A percentile compares a stretch with the other conserved stretches of the same genome.
Conservation (phyloP, 2,329 filamentous ascomycete genomes). For the Exophiala sideris region DNA sequence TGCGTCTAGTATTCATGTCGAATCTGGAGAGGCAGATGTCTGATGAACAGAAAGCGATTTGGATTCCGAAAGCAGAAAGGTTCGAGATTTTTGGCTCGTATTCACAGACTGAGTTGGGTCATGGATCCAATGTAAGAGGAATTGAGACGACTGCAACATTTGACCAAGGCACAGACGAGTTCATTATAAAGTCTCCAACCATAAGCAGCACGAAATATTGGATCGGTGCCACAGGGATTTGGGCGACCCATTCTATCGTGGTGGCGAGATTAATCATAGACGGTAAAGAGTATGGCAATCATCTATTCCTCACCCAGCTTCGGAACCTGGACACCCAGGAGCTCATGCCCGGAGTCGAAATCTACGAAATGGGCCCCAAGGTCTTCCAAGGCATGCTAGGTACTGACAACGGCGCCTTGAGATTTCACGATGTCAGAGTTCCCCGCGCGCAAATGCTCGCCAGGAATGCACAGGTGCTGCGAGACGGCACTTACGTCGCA, state of each 20-base stretch:
- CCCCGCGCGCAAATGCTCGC: slow-evolving; percentile 35
- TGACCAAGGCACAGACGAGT: slow-evolving; percentile 30
- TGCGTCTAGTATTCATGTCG: slow-evolving; percentile 25
- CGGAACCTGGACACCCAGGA: slow-evolving; percentile 30
- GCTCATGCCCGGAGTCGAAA: slow-evolving; percentile 30
- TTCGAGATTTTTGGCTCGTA: slow-evolving; percentile 33
- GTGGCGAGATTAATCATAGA: slow-evolving; percentile 32
- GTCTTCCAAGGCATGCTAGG: slow-evolving; percentile 27
- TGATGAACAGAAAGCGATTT: slow-evolving; percentile 28
- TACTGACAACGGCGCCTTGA: slow-evolving; percentile 36
- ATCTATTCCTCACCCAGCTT: slow-evolving; percentile 33
- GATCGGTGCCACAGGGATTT: slow-evolving; percentile 32
- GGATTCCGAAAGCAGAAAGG: slow-evolving; percentile 28
- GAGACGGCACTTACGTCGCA: slow-evolving; percentile 32
- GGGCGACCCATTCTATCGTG: slow-evolving; percentile 32
- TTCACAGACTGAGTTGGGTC: slow-evolving; percentile 34
- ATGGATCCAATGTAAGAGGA: slow-evolving; percentile 33
- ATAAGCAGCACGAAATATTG: slow-evolving; percentile 33
- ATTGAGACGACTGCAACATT: slow-evolving; percentile 36
- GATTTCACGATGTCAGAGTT: slow-evolving; percentile 34
- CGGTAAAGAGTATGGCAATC: slow-evolving; percentile 31
- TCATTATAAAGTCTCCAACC: slow-evolving; percentile 33
- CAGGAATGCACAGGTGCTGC: slow-evolving; percentile 31
- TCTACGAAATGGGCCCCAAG: slow-evolving; percentile 33
- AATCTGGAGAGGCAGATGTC: slow-evolving; percentile 29